Evolutionary conservation across 495 filamentous ascomycete species (phyloP).

Genomic region (Geoglossum glabrum): DNA sequence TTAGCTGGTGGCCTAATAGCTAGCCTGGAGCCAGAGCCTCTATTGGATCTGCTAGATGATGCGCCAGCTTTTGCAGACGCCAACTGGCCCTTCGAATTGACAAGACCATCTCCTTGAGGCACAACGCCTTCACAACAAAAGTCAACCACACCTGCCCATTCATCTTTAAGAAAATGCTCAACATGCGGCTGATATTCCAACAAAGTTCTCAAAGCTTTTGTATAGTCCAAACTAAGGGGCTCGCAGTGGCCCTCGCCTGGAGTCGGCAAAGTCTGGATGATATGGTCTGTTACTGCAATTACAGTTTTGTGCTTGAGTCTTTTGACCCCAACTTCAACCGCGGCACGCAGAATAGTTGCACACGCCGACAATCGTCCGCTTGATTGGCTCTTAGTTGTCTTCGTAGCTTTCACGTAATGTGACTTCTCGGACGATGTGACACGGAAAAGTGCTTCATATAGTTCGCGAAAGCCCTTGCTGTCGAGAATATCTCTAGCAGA

Average conservation of each 20-base stretch:
- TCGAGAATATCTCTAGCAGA: conserved; percentile 28
- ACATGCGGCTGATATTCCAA: conserved; percentile 55
- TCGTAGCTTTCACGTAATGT: conserved; percentile 35
- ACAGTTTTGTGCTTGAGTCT: conserved; percentile 58
- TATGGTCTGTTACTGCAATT: conserved; percentile 57
- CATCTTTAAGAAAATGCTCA: conserved; percentile 46
- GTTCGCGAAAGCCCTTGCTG: conserved; percentile 59
- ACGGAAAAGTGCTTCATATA: conserved; percentile 65
- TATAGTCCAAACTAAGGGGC: conserved; percentile 58
- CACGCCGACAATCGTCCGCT: conserved; percentile 42
- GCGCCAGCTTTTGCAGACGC: neutral
- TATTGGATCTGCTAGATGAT: neutral
- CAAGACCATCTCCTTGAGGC: neutral
- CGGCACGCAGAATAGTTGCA: conserved; percentile 49
- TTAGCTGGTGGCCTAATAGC: neutral
- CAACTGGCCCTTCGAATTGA: neutral
- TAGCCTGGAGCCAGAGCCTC: neutral
- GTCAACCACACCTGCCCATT: conserved; percentile 46
- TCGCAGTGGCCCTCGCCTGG: conserved; percentile 42
- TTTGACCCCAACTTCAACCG: conserved; percentile 43
- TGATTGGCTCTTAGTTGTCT: conserved; percentile 24
- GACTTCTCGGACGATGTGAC: conserved; percentile 46
- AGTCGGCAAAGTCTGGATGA: conserved; percentile 49
- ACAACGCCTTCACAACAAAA: conserved; percentile 40
- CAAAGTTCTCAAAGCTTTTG: conserved; percentile 48